Conservation (phyloP, 805 yeast genomes). For the Candida railenensis region DNA sequence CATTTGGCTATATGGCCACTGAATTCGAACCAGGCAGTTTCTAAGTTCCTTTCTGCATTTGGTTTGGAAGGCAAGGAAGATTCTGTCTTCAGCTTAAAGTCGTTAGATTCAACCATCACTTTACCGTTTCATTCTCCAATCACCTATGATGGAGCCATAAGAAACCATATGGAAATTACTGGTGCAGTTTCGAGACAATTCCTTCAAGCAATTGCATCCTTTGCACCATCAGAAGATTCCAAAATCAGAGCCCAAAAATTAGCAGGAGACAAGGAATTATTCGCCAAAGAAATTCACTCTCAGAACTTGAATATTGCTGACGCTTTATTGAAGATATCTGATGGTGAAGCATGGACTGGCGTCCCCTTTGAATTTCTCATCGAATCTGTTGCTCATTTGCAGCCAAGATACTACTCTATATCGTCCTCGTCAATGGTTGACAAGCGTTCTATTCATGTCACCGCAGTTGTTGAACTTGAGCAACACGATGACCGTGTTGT, state of each 20-base stretch:
- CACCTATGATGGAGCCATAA: slow-evolving; percentile 81
- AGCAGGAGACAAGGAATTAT: slow-evolving; percentile 66
- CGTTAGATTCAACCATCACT: slow-evolving; percentile 67
- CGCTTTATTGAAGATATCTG: slow-evolving; percentile 59
- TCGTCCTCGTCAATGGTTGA: slow-evolving; percentile 84
- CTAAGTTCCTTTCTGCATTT: slow-evolving; percentile 62
- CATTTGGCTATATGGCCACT: slow-evolving; percentile 95
- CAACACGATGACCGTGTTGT: slow-evolving; percentile 32
- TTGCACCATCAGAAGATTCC: slow-evolving; percentile 69
- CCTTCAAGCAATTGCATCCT: slow-evolving; percentile 67
- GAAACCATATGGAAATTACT: slow-evolving; percentile 85
- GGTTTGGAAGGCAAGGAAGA: slow-evolving; percentile 54
- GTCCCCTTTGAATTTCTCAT: slow-evolving; percentile 85
- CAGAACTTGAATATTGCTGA: slow-evolving; percentile 75
- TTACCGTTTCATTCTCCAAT: slow-evolving; percentile 76
- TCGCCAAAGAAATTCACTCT: slow-evolving; percentile 62
- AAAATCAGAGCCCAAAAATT: slow-evolving; percentile 51
- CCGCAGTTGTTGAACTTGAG: slow-evolving; percentile 87
- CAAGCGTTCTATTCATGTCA: slow-evolving; percentile 72
- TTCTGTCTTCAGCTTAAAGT: slow-evolving; percentile 59
- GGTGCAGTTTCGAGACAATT: slow-evolving; percentile 94
- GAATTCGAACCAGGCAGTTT: slow-evolving; percentile 73
- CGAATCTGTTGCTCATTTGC: slow-evolving; percentile 78
- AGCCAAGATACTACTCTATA: slow-evolving; percentile 94
- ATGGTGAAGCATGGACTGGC: slow-evolving; percentile 63